phyloP scores from a whole-genome alignment of 2,329 filamentous ascomycete genomes.

The Cordyceps sp. region DNA sequence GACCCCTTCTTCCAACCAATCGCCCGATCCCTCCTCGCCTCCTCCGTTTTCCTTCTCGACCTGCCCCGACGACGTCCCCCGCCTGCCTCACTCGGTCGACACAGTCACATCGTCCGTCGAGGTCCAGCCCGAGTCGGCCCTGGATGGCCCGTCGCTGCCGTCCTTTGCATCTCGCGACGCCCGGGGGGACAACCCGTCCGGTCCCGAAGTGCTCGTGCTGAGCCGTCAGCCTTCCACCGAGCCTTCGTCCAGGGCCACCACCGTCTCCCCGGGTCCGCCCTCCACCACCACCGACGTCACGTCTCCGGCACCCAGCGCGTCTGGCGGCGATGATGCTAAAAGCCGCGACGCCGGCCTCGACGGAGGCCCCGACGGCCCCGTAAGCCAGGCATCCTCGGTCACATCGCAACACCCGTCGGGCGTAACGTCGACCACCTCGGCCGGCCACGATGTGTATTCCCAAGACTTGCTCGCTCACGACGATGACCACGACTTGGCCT shows the following conservation, averaged over 20 bases:
- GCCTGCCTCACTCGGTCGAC: constrained; percentile 6
- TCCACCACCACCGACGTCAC: constrained; percentile 15
- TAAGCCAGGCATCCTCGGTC: not conserved
- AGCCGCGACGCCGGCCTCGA: constrained; percentile 7
- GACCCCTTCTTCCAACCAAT: constrained; percentile 26
- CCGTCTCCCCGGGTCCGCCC: constrained; percentile 25
- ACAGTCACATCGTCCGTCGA: constrained; percentile 7
- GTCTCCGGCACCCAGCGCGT: constrained; percentile 14
- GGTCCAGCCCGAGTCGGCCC: constrained; percentile 6
- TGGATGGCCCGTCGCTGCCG: constrained; percentile 8
- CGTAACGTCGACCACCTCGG: constrained; percentile 4
- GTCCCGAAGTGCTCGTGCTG: constrained; percentile 7
- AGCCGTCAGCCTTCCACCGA: constrained; percentile 11
- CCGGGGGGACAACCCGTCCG: not conserved
- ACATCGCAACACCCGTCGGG: constrained; percentile 1
- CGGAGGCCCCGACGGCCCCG: constrained; percentile 4
- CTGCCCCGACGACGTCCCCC: constrained; percentile 24
- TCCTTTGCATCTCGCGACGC: constrained; percentile 3
- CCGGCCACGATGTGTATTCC: constrained; percentile 7
- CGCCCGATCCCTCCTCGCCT: constrained; percentile 19
- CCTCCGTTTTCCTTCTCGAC: constrained; percentile 21
- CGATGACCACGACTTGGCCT: constrained; percentile 10
- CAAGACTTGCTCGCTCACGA: constrained; percentile 10
- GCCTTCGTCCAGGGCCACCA: constrained; percentile 20
- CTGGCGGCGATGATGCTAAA: constrained; percentile 19